These are phyloP conservation scores for Neocucurbitaria cava DNA, from an alignment of 2,329 filamentous ascomycete species.

Conservation along the genomic window DNA sequence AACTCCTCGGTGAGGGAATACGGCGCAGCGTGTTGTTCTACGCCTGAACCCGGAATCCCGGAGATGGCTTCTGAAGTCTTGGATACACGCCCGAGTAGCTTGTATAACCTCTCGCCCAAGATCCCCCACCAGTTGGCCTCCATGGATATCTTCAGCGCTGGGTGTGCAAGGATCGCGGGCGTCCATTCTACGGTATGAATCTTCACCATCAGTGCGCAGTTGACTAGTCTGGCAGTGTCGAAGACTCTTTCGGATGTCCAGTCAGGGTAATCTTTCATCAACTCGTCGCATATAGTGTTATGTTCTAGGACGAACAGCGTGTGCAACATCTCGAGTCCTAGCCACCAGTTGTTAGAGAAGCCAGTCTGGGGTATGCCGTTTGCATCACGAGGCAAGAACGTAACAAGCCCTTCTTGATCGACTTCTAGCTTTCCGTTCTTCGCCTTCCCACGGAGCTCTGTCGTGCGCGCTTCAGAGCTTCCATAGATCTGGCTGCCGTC, in stretches of 20 bases:
- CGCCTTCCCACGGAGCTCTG: conserved; percentile 42
- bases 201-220: conserved; percentile 58
- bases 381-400: conserved; percentile 51
- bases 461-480: conserved; percentile 49
- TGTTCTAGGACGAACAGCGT: conserved; percentile 58
- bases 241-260: conserved; percentile 53
- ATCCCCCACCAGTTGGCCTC: conserved; percentile 57
- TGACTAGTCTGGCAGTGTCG: conserved; percentile 55
- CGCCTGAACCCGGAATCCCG: conserved; percentile 50
- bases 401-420: conserved; percentile 39
- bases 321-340: conserved; percentile 56
- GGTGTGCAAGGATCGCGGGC: conserved; percentile 56
- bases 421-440: conserved; percentile 52
- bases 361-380: conserved; percentile 52
- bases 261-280: conserved; percentile 46
- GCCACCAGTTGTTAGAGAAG: conserved; percentile 57
- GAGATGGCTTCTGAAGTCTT: conserved; percentile 49
- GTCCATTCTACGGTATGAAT: conserved; percentile 61
- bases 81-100: conserved; percentile 52
- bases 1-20: conserved; percentile 56
- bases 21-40: conserved; percentile 48
- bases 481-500: conserved; percentile 58
- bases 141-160: conserved; percentile 54
- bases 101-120: conserved; percentile 51
- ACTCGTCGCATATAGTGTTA: conserved; percentile 53